phyloP scores from a whole-genome alignment of 2,329 filamentous ascomycete genomes.

The Fonsecaea nubica region DNA sequence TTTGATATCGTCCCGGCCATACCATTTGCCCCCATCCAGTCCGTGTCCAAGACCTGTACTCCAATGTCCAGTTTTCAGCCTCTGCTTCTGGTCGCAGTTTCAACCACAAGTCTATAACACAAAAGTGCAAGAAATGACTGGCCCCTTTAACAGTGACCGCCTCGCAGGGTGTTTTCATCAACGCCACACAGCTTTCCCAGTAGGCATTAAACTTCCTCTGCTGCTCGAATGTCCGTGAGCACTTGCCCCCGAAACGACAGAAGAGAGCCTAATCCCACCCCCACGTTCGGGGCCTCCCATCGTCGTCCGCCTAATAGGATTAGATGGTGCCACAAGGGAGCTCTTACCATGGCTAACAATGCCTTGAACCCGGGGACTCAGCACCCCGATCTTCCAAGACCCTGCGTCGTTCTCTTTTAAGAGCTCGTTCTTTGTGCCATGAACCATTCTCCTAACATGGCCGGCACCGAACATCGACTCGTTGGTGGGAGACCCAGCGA shows the following conservation, averaged over 20 bases:
- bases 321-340: slow-evolving; percentile 49
- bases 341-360: slow-evolving; percentile 43
- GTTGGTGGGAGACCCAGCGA: slow-evolving; percentile 59
- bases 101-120: not conserved
- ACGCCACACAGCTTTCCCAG: slow-evolving; percentile 38
- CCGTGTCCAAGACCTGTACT: slow-evolving; percentile 2
- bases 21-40: not conserved
- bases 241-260: slow-evolving; percentile 22
- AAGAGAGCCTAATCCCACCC: slow-evolving; percentile 26
- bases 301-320: slow-evolving; percentile 50
- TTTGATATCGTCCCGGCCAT: not conserved
- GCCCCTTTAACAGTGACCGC: not conserved
- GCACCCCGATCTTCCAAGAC: slow-evolving; percentile 59
- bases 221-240: slow-evolving; percentile 17
- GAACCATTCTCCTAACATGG: slow-evolving; percentile 68
- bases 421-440: slow-evolving; percentile 55
- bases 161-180: slow-evolving; percentile 15
- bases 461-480: slow-evolving; percentile 68
- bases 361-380: slow-evolving; percentile 61
- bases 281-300: slow-evolving; percentile 30
- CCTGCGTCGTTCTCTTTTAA: slow-evolving; percentile 60
- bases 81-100: not conserved
- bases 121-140: not conserved
- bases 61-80: not conserved
- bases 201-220: slow-evolving; percentile 38